These are phyloP conservation scores for Ogataea naganishii DNA, from an alignment of 805 yeast species.

Conservation along the genomic window DNA sequence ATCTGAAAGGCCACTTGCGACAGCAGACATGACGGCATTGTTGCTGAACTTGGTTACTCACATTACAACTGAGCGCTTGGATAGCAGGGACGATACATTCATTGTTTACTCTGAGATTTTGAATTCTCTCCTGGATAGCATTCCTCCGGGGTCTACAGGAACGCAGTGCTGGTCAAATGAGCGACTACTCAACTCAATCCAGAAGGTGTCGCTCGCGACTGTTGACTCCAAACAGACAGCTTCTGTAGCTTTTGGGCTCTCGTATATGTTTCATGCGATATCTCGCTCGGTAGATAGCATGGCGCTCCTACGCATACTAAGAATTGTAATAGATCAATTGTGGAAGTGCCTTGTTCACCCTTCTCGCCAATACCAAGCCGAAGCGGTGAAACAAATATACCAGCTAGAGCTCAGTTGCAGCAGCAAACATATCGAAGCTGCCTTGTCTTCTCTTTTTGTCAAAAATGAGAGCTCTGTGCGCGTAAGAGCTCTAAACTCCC, in stretches of 20 bases:
- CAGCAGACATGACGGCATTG: slow-evolving; percentile 35
- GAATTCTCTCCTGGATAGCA: slow-evolving; percentile 29
- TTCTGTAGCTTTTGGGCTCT: slow-evolving; percentile 33
- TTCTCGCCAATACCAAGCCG: slow-evolving; percentile 56
- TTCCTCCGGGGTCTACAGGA: slow-evolving; percentile 29
- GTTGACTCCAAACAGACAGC: slow-evolving; percentile 6
- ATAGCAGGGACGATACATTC: slow-evolving; percentile 12
- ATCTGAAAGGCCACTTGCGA: slow-evolving; percentile 27
- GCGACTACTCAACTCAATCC: slow-evolving; percentile 10
- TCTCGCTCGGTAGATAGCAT: slow-evolving; percentile 19
- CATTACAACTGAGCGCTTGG: slow-evolving; percentile 10
- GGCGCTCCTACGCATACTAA: slow-evolving; percentile 30
- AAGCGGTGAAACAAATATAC: slow-evolving; percentile 59
- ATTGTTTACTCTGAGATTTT: slow-evolving; percentile 27
- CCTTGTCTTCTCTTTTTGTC: slow-evolving; percentile 48
- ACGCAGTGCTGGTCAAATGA: slow-evolving; percentile 28
- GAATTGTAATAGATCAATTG: slow-evolving; percentile 33
- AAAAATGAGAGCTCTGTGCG: slow-evolving; percentile 30
- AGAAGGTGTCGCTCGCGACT: slow-evolving; percentile 4
- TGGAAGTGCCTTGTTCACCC: slow-evolving; percentile 47
- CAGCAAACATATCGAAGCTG: slow-evolving; percentile 60
- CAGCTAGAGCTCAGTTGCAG: slow-evolving; percentile 47
- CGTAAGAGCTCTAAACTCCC: slow-evolving; percentile 46
- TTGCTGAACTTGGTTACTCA: slow-evolving; percentile 24
- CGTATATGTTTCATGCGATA: slow-evolving; percentile 30